Evolutionary conservation across 2,329 filamentous ascomycete genomes (phyloP).

Genomic region (Apiospora hydei): DNA sequence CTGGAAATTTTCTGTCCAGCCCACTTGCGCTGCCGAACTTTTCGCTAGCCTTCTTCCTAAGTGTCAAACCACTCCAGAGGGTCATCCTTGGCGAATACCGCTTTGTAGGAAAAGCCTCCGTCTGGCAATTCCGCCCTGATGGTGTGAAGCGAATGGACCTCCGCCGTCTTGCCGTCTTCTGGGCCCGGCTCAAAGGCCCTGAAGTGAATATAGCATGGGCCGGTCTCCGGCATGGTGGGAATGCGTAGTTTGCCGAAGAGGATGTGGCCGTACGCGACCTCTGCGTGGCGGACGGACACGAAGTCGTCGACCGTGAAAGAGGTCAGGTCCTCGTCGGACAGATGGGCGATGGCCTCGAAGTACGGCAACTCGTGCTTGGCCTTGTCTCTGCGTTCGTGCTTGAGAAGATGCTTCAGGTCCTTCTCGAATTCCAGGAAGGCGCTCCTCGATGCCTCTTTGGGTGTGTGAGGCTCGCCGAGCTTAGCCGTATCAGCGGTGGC

Average conservation of each 20-base stretch:
- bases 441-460: conserved; percentile 58
- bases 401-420: conserved; percentile 59
- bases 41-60: conserved; percentile 32
- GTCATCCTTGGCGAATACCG: conserved; percentile 56
- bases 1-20: background rate
- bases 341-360: conserved; percentile 55
- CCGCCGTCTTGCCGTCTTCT: conserved; percentile 45
- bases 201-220: conserved; percentile 55
- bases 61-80: conserved; percentile 62
- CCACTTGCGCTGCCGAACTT: background rate
- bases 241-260: conserved; percentile 58
- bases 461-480: conserved; percentile 54
- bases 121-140: conserved; percentile 52
- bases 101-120: conserved; percentile 52
- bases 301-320: conserved; percentile 49
- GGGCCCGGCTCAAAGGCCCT: conserved; percentile 53
- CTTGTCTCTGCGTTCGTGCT: conserved; percentile 44
- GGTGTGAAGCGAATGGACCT: conserved; percentile 56
- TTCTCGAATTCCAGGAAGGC: conserved; percentile 56
- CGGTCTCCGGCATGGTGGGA: conserved; percentile 47
- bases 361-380: conserved; percentile 62
- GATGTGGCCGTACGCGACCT: conserved; percentile 56
- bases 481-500: conserved; percentile 61
- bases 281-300: conserved; percentile 52
- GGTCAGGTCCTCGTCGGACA: conserved; percentile 48